Conservation (phyloP, 768 basidiomycete genomes). For the Rhizopogon rudus region DNA sequence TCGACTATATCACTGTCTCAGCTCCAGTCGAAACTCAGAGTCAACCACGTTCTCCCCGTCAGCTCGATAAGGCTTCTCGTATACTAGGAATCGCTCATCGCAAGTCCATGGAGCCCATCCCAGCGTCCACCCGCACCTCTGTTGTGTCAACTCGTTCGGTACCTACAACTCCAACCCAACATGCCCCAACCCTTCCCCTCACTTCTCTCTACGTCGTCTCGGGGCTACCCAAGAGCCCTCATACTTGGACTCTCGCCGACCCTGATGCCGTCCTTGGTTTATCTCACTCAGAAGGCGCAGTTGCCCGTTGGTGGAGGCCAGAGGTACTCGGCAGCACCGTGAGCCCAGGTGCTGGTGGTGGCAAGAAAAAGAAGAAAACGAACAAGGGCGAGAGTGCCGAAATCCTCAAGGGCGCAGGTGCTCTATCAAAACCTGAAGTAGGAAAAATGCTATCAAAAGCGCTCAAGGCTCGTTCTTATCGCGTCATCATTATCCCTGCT, state of each 20-base stretch:
- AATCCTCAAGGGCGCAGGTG: slow-evolving; percentile 69
- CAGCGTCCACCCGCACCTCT: slow-evolving; percentile 69
- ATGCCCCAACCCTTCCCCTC: slow-evolving; percentile 67
- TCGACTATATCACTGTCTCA: slow-evolving; percentile 64
- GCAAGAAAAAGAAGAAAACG: slow-evolving; percentile 65
- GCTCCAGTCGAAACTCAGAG: slow-evolving; percentile 21
- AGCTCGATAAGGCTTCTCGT: slow-evolving; percentile 72
- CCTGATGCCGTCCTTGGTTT: slow-evolving; percentile 77
- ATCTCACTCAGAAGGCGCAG: slow-evolving; percentile 80
- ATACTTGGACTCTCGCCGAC: slow-evolving; percentile 88
- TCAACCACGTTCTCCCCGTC: slow-evolving; percentile 31
- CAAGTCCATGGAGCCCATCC: slow-evolving; percentile 81
- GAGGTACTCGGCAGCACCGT: slow-evolving; percentile 88
- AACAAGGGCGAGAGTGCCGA: slow-evolving; percentile 52
- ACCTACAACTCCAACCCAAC: slow-evolving; percentile 47
- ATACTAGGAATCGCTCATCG: slow-evolving; percentile 73
- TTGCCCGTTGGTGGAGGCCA: slow-evolving; percentile 86
- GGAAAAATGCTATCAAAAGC: slow-evolving; percentile 90
- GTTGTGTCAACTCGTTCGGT: slow-evolving; percentile 63
- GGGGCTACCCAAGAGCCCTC: slow-evolving; percentile 83
- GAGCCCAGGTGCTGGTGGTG: slow-evolving; percentile 77
- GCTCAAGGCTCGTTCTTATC: slow-evolving; percentile 57
- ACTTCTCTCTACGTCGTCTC: slow-evolving; percentile 85
- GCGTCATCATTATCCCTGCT: neutral
- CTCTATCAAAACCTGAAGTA: slow-evolving; percentile 80